Percentiles rank a stretch among this genome's conserved stretches.
Evolutionary conservation across 164 flowering plant genomes (phyloP).

Genomic region (Echeveria elegans): DNA sequence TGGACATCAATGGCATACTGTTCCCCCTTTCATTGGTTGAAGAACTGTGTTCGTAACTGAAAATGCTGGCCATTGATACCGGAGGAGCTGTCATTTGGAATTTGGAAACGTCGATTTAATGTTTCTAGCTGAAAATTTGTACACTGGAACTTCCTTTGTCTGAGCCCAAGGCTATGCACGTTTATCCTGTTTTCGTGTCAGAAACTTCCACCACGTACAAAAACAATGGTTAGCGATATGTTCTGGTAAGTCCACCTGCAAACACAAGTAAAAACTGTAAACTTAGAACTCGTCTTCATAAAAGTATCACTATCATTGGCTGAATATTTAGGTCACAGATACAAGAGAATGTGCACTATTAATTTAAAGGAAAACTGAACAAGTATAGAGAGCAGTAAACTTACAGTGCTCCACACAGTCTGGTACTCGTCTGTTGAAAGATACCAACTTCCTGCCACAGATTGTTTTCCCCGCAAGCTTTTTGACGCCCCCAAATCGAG

Average conservation of each 20-base stretch:
- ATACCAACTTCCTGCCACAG: constrained; percentile 55
- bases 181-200: background rate
- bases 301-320: background rate
- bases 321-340: background rate
- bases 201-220: constrained; percentile 56
- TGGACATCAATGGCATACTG: background rate
- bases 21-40: background rate
- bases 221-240: constrained; percentile 66
- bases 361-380: background rate
- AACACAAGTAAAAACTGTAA: constrained; percentile 9
- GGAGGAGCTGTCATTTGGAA: background rate
- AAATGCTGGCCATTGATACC: background rate
- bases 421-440: constrained; percentile 74
- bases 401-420: constrained; percentile 66
- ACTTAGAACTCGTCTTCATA: background rate
- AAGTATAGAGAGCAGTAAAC: constrained; percentile 14
- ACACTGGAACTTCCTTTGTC: background rate
- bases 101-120: background rate
- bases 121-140: background rate
- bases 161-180: background rate
- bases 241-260: constrained; percentile 81
- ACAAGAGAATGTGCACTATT: background rate
- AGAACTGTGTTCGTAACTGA: background rate
- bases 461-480: constrained; percentile 21
- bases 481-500: constrained; percentile 26